Conservation (phyloP, 2,329 filamentous ascomycete genomes). For the Ilyonectria destructans region DNA sequence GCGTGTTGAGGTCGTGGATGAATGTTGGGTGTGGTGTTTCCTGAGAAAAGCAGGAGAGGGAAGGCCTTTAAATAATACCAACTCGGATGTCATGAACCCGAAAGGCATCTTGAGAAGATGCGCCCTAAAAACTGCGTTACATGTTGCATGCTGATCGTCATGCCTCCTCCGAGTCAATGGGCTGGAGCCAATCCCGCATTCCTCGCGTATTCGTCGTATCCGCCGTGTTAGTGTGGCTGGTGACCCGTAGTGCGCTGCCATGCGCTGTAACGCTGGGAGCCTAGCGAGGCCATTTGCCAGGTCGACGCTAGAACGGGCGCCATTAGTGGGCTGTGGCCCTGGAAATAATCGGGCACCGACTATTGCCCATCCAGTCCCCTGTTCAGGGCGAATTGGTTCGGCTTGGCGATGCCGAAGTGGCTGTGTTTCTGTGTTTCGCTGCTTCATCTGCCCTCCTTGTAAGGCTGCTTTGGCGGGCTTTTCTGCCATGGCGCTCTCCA, state of each 20-base stretch:
- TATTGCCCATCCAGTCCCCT: not conserved
- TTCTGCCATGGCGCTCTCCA: constrained; percentile 18
- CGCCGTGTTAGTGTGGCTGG: constrained; percentile 3
- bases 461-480: not conserved
- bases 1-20: not conserved
- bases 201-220: constrained; percentile 26
- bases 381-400: constrained; percentile 4
- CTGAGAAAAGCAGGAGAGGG: not conserved
- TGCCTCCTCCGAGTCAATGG: not conserved
- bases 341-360: not conserved
- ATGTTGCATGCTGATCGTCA: not conserved
- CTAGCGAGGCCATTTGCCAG: not conserved
- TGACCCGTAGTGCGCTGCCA: not conserved
- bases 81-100: not conserved
- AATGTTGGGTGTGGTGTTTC: not conserved
- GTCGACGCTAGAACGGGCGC: constrained; percentile 10
- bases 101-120: too few relatives aligned
- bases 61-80: not conserved
- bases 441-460: not conserved
- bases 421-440: constrained; percentile 18
- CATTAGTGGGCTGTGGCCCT: constrained; percentile 10
- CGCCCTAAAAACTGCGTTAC: not conserved
- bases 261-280: not conserved
- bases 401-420: constrained; percentile 21
- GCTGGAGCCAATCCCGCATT: not conserved